These are phyloP conservation scores for Penicillium frequentans DNA, from an alignment of 2,329 filamentous ascomycete genomes.

Conservation along the genomic window DNA sequence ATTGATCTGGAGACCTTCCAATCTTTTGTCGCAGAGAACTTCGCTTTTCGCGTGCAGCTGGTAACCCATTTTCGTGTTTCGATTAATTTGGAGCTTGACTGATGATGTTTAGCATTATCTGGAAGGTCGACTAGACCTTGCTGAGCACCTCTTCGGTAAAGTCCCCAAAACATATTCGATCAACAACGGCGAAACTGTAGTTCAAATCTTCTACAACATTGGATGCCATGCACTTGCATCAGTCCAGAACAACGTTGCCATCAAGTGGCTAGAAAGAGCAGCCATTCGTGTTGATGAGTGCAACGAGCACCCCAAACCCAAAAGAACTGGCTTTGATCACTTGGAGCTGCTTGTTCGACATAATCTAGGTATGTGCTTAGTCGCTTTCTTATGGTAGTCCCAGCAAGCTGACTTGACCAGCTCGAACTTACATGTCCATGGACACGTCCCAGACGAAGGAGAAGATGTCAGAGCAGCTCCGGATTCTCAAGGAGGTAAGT, in stretches of 20 bases:
- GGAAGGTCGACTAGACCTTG: constrained; percentile 70
- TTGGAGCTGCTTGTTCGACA: constrained; percentile 68
- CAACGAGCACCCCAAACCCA: neutral
- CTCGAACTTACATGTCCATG: constrained; percentile 27
- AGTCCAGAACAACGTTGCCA: constrained; percentile 56
- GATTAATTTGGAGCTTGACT: neutral
- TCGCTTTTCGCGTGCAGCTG: constrained; percentile 64
- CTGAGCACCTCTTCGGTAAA: constrained; percentile 74
- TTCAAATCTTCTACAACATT: constrained; percentile 70
- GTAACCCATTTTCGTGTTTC: constrained; percentile 47
- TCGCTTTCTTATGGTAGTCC: neutral
- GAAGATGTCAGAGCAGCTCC: constrained; percentile 59
- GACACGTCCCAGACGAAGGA: constrained; percentile 47
- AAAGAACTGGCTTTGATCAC: constrained; percentile 46
- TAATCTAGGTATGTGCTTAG: constrained; percentile 47
- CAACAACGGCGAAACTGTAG: constrained; percentile 55
- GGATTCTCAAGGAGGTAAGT: constrained; percentile 53
- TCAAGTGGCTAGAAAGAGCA: constrained; percentile 73
- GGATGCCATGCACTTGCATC: constrained; percentile 60
- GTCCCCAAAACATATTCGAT: constrained; percentile 40
- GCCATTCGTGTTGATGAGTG: constrained; percentile 54
- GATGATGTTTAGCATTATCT: constrained; percentile 64
- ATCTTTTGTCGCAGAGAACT: constrained; percentile 56
- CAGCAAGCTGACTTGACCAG: constrained; percentile 18
- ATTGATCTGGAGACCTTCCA: constrained; percentile 9